Evolutionary conservation across 306 rosid species (phyloP).

Genomic region (Lupinus albus): DNA sequence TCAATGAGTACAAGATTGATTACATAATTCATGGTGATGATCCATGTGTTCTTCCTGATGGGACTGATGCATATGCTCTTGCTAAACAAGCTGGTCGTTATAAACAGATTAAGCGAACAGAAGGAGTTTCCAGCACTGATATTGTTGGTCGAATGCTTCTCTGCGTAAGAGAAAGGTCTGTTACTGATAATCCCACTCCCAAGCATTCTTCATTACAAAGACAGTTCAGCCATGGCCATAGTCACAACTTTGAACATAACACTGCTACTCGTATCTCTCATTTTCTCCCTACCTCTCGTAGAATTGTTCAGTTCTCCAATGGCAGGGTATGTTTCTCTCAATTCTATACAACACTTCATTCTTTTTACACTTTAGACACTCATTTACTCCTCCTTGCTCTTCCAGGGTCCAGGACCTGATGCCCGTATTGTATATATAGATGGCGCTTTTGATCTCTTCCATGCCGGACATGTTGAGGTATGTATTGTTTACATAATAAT

Average conservation of each 20-base stretch:
- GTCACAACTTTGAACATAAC: constrained; percentile 72
- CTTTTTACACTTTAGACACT: no score
- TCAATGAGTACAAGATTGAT: constrained; percentile 84
- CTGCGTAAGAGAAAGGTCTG: constrained; percentile 84
- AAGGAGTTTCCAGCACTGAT: constrained; percentile 98
- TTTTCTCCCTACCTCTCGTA: constrained; percentile 86
- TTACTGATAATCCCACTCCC: constrained; percentile 56
- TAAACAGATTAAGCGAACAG: constrained; percentile 97
- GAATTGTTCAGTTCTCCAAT: constrained; percentile 95
- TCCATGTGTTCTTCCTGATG: constrained; percentile 98
- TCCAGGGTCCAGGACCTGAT: constrained; percentile 93
- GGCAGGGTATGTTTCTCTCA: constrained; percentile 69
- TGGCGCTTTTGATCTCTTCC: constrained; percentile 99
- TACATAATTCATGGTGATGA: constrained; percentile 97
- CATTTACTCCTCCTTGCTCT: constrained; percentile 32
- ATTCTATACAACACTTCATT: no score
- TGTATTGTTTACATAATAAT: constrained; percentile 3
- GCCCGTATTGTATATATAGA: constrained; percentile 93
- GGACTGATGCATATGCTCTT: constrained; percentile 92
- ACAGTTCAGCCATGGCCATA: constrained; percentile 79
- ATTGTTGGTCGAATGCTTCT: constrained; percentile 99
- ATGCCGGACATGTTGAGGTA: constrained; percentile 98
- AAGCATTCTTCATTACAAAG: constrained; percentile 69
- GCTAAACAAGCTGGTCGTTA: constrained; percentile 95
- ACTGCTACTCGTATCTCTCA: constrained; percentile 74